These are phyloP conservation scores for Akebia trifoliata DNA, from an alignment of 164 flowering plant genomes.

Conservation along the genomic window DNA sequence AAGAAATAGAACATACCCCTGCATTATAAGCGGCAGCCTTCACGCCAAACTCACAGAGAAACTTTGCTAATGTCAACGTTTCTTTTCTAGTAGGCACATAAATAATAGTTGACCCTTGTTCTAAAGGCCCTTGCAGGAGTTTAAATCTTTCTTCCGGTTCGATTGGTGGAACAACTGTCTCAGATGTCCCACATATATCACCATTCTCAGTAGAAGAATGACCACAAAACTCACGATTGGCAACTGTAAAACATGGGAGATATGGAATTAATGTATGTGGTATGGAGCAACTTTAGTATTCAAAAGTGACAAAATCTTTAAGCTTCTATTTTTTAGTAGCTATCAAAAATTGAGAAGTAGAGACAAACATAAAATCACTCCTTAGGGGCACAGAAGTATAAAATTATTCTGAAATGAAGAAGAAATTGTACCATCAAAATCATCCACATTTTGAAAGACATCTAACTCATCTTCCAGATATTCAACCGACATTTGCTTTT, in stretches of 20 bases:
- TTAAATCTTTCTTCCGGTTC: conserved; percentile 27
- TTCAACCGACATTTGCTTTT: conserved; percentile 55
- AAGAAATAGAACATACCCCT: conserved; percentile 36
- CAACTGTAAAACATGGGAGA: conserved; percentile 42
- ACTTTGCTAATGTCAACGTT: conserved; percentile 54
- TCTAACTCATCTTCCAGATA: conserved; percentile 83
- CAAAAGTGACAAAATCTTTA: background rate
- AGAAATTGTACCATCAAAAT: conserved; percentile 64
- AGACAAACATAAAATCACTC: background rate
- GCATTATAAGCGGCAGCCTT: conserved; percentile 93
- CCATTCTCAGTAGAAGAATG: conserved; percentile 19
- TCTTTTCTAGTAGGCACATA: conserved; percentile 92
- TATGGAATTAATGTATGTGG: background rate
- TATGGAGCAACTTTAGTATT: background rate
- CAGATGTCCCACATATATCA: conserved; percentile 17
- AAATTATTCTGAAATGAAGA: background rate
- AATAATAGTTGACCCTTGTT: conserved; percentile 70
- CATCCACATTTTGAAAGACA: conserved; percentile 50
- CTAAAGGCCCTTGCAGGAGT: conserved; percentile 34
- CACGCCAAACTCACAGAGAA: conserved; percentile 54
- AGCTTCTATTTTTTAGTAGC: background rate
- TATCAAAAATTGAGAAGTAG: background rate
- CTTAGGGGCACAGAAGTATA: background rate
- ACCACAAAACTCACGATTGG: conserved; percentile 67
- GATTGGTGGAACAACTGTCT: conserved; percentile 20